phyloP scores from a whole-genome alignment of 2,329 filamentous ascomycete species.

The Dactylonectria estremocensis region DNA sequence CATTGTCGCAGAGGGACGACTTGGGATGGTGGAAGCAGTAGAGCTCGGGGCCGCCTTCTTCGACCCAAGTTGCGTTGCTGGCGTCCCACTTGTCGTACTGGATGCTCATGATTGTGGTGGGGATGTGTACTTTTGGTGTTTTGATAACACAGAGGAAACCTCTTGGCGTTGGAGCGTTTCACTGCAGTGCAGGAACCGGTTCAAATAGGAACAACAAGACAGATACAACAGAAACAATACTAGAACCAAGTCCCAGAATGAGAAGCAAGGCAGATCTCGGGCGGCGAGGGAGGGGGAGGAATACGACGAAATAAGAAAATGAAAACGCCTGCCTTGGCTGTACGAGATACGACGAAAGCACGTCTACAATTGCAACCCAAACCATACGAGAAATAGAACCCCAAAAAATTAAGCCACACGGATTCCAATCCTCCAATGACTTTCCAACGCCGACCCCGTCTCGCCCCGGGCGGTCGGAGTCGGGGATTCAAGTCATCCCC shows the following conservation, averaged over 20 bases:
- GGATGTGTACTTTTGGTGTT: background rate
- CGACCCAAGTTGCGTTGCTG: constrained; percentile 41
- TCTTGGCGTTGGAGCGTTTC: background rate
- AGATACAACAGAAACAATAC: background rate
- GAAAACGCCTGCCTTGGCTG: background rate
- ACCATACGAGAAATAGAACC: background rate
- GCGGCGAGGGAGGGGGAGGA: background rate
- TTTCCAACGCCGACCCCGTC: background rate
- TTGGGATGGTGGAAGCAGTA: constrained; percentile 51
- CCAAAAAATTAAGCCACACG: constrained; percentile 28
- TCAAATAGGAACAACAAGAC: background rate
- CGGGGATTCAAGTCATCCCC: constrained; percentile 9
- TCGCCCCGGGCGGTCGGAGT: constrained; percentile 7
- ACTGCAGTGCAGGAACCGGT: background rate
- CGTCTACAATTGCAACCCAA: background rate
- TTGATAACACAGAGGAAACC: background rate
- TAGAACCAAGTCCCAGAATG: background rate
- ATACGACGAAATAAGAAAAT: background rate
- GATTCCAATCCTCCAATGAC: constrained; percentile 8
- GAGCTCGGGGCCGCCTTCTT: constrained; percentile 31
- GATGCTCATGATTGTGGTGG: constrained; percentile 10
- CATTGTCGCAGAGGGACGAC: constrained; percentile 49
- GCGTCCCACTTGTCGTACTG: constrained; percentile 34
- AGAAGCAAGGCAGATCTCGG: background rate
- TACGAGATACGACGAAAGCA: background rate